Percentiles rank a stretch among this genome's conserved stretches.
These are phyloP conservation scores for Uronychia binucleata DNA, from an alignment of 73 alveolate genomes.

Conservation along the genomic window DNA sequence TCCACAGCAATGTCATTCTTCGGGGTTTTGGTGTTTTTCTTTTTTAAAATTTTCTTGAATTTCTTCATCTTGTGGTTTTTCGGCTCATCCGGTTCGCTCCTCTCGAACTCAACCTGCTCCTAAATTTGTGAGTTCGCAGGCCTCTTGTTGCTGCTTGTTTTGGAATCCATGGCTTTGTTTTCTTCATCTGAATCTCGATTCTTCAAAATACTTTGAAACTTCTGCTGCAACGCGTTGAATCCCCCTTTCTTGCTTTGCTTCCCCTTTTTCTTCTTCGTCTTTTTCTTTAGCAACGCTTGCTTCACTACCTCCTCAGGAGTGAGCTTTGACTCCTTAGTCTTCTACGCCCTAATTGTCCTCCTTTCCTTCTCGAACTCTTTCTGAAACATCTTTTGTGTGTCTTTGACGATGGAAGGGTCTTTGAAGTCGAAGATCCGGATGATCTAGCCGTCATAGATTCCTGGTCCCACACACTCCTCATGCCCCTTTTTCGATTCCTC, in stretches of 20 bases:
- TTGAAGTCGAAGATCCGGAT: neutral
- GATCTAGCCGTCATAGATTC: neutral
- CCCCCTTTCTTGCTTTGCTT: neutral
- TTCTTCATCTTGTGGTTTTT: too few species aligned
- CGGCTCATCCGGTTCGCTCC: too few species aligned
- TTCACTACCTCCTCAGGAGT: neutral
- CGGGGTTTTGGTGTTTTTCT: too few species aligned
- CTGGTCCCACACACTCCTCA: neutral
- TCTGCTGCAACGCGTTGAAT: neutral
- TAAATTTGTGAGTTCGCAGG: too few species aligned
- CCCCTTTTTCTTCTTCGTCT: neutral
- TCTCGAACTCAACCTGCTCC: too few species aligned
- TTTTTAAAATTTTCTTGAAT: too few species aligned
- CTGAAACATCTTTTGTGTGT: neutral
- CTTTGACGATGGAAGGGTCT: neutral
- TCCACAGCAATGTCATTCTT: too few species aligned
- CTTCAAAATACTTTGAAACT: too few species aligned
- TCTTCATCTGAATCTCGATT: neutral
- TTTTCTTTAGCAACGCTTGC: neutral
- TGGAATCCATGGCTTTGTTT: neutral
- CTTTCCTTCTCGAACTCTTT: neutral
- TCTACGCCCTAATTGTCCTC: neutral
- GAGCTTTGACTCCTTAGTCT: neutral
- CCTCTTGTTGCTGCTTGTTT: too few species aligned
- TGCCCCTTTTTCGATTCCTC: neutral